Conservation (phyloP, 192 early-diverging fungal species). For the Blastocladiella britannica region DNA sequence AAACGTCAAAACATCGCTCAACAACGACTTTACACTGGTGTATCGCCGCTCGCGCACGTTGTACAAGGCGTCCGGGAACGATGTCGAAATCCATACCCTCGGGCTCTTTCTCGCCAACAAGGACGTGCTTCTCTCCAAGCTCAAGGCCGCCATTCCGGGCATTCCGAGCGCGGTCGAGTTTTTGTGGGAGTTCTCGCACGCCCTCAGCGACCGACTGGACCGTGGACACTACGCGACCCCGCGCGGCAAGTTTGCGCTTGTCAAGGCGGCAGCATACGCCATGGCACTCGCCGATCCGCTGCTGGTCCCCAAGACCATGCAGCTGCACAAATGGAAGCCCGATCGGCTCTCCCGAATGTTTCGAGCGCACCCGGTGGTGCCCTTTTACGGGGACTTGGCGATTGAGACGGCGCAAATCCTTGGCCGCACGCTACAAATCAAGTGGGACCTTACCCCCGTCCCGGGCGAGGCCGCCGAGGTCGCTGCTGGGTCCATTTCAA, state of each 20-base stretch:
- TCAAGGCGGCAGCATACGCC: background rate
- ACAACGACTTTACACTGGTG: constrained; percentile 20
- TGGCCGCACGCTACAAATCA: background rate
- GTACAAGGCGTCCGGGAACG: background rate
- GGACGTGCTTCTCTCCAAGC: background rate
- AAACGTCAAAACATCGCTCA: constrained; percentile 27
- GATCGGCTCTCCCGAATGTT: background rate
- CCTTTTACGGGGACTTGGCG: background rate
- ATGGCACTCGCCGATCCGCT: background rate
- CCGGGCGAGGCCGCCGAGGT: too few species aligned
- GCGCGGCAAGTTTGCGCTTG: background rate
- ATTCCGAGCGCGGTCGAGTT: background rate
- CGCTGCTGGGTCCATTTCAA: too few species aligned
- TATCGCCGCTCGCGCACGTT: background rate
- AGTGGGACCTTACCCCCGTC: background rate
- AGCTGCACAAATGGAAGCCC: background rate
- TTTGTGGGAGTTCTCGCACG: background rate
- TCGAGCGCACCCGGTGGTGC: background rate
- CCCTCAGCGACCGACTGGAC: background rate
- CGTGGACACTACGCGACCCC: background rate
- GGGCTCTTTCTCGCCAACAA: background rate
- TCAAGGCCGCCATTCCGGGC: background rate
- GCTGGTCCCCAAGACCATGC: background rate
- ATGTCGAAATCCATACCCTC: background rate
- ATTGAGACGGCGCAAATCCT: background rate